These are phyloP conservation scores for Paraphoma sp. DNA, from an alignment of 2,329 filamentous ascomycete genomes.

Conservation along the genomic window DNA sequence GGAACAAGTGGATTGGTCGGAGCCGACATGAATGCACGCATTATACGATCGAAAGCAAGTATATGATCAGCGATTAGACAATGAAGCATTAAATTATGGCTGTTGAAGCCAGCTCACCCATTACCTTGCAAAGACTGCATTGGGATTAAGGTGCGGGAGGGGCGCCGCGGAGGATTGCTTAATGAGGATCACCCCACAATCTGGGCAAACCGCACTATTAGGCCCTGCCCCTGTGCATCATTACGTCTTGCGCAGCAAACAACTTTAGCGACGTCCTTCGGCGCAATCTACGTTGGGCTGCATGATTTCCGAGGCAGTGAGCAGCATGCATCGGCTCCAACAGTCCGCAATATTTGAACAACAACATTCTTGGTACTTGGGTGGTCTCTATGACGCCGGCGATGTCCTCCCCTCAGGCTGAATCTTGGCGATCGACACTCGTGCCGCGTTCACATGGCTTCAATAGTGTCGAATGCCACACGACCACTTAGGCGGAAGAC, in stretches of 20 bases:
- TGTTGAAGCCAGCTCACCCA: not conserved
- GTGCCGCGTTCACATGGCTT: conserved; percentile 5
- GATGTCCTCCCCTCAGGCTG: not conserved
- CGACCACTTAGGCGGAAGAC: not conserved
- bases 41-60: not conserved
- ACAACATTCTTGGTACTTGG: not conserved
- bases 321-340: not conserved
- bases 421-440: conserved; percentile 13
- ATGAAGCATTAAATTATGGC: conserved; percentile 2
- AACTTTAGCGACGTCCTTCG: not conserved
- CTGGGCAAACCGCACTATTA: not conserved
- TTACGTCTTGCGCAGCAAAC: not conserved
- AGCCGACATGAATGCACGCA: conserved; percentile 61
- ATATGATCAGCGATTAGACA: conserved; percentile 1
- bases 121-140: not conserved
- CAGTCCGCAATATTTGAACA: not conserved
- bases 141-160: conserved; percentile 17
- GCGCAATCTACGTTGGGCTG: too few relatives aligned
- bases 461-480: conserved; percentile 5
- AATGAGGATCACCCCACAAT: conserved; percentile 9
- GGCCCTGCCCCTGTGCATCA: not conserved
- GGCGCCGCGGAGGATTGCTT: conserved; percentile 12
- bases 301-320: not conserved
- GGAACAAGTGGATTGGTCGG: conserved; percentile 97
- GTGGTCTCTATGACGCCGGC: not conserved